Percentiles rank a stretch among this genome's conserved stretches.
Conservation (phyloP, 257 asterid species). For the Scutellaria minor region DNA sequence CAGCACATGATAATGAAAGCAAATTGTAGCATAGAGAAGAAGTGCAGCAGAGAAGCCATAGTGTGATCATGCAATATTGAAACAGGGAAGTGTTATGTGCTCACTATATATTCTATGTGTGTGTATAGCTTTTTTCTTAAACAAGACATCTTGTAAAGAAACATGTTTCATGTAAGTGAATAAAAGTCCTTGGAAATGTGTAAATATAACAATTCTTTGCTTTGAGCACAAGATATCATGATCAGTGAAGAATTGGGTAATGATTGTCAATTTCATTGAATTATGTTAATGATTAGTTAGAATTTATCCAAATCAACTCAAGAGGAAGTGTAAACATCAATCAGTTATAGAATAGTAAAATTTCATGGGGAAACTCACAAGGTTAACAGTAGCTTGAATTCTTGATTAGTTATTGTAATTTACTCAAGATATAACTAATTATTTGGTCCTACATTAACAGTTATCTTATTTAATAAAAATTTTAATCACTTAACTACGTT, state of each 20-base stretch:
- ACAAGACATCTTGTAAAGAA: constrained; percentile 26
- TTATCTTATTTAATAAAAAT: too few relatives aligned
- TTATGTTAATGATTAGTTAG: too few relatives aligned
- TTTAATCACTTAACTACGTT: too few relatives aligned
- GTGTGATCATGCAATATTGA: constrained; percentile 16
- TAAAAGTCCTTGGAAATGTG: constrained; percentile 1
- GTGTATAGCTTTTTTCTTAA: constrained; percentile 13
- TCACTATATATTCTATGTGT: background rate
- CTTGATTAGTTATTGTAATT: background rate
- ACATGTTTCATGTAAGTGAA: constrained; percentile 34
- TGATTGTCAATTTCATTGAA: background rate
- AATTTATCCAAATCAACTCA: too few relatives aligned
- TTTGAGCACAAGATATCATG: constrained; percentile 32
- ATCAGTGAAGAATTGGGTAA: constrained; percentile 7
- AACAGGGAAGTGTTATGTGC: background rate
- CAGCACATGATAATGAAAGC: constrained; percentile 39
- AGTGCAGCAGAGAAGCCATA: constrained; percentile 46
- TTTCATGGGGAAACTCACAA: too few relatives aligned
- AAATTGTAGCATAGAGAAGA: constrained; percentile 31
- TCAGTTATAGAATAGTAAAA: too few relatives aligned
- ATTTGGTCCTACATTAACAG: background rate
- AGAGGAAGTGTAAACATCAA: too few relatives aligned
- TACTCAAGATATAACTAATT: background rate
- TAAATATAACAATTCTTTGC: constrained; percentile 31
- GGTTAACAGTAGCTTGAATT: too few relatives aligned